Evolutionary conservation across 139 green algal genomes (phyloP).

Genomic region (Chlamydomonas sp.): DNA sequence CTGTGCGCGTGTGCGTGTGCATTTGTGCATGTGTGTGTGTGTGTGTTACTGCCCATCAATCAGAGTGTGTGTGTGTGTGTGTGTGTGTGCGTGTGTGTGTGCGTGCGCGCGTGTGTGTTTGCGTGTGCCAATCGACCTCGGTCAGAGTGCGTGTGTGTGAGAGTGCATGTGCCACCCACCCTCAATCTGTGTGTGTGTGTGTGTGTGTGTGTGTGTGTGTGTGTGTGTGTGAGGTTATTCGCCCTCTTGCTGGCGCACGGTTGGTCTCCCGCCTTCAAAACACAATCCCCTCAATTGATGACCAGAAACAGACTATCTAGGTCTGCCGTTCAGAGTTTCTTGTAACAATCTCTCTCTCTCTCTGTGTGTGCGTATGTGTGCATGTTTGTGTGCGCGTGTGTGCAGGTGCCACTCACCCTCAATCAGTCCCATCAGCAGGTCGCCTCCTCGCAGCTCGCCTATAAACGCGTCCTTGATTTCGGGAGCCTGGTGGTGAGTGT

Average conservation of each 20-base stretch:
- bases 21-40: conserved; percentile 13
- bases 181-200: conserved; percentile 2
- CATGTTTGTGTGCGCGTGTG: background rate
- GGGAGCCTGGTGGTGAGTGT: too few relatives aligned
- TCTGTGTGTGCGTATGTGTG: too few relatives aligned
- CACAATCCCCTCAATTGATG: too few relatives aligned
- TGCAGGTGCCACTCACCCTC: too few relatives aligned
- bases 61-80: background rate
- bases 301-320: too few relatives aligned
- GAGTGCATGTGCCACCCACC: background rate
- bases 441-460: too few relatives aligned
- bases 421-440: too few relatives aligned
- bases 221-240: conserved; percentile 1
- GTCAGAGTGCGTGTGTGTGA: conserved; percentile 2
- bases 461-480: too few relatives aligned
- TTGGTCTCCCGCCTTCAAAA: too few relatives aligned
- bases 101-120: conserved; percentile 10
- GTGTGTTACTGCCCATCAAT: background rate
- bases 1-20: conserved; percentile 9
- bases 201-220: conserved; percentile 8
- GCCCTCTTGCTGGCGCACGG: too few relatives aligned
- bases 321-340: too few relatives aligned
- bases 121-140: background rate
- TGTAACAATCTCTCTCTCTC: too few relatives aligned
- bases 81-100: conserved; percentile 9